These are phyloP conservation scores for Botrytis pseudocinerea DNA, from an alignment of 2,329 filamentous ascomycete species.

Conservation along the genomic window DNA sequence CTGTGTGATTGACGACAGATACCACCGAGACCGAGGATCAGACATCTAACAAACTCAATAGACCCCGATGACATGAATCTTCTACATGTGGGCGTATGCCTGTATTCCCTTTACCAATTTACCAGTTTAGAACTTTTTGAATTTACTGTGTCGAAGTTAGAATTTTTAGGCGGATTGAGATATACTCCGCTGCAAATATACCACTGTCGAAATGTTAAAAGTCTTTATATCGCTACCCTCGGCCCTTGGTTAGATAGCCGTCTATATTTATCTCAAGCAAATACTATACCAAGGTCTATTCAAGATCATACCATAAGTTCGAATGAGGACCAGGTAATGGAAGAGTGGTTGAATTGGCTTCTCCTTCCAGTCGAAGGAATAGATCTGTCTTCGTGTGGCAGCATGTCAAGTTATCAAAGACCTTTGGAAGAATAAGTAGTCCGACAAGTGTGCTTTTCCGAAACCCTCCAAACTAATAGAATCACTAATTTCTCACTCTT, in stretches of 20 bases:
- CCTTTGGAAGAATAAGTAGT: neutral
- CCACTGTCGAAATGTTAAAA: neutral
- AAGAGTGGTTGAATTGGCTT: too few species aligned
- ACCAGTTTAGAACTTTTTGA: neutral
- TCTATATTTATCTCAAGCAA: neutral
- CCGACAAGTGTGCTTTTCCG: neutral
- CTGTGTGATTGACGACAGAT: neutral
- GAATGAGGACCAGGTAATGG: too few species aligned
- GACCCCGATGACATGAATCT: neutral
- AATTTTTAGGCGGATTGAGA: neutral
- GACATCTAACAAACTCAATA: neutral
- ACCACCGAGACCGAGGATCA: neutral
- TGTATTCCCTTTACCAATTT: neutral
- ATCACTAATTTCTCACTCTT: neutral
- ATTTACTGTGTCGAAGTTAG: neutral
- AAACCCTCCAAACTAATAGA: neutral
- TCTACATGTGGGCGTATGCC: neutral
- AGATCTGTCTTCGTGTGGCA: neutral
- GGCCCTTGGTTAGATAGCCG: neutral
- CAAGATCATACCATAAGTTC: too few species aligned
- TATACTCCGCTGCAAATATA: neutral
- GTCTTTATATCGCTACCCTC: neutral
- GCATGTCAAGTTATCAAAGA: neutral
- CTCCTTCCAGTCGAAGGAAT: neutral
- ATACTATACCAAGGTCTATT: neutral